A percentile compares a stretch with the other conserved stretches of the same genome.
phyloP scores from a whole-genome alignment of 83 land plant species.

The Picea engelmannii region DNA sequence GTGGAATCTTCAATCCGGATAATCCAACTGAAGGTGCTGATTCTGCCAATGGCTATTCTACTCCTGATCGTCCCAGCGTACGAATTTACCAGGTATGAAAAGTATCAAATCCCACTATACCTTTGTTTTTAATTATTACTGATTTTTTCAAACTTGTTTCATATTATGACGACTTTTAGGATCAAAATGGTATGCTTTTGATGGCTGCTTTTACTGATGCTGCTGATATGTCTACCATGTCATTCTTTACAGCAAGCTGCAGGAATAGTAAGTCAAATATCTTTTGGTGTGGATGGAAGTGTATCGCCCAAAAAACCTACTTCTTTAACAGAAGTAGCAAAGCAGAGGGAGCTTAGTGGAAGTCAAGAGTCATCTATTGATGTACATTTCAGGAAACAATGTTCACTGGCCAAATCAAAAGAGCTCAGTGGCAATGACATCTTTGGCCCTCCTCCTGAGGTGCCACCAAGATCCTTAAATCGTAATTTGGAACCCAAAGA shows the following conservation, averaged over 20 bases:
- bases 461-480: slow-evolving; percentile 30
- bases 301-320: slow-evolving; percentile 50
- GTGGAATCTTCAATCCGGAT: slow-evolving; percentile 39
- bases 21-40: slow-evolving; percentile 15
- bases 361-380: slow-evolving; percentile 37
- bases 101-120: background rate
- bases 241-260: slow-evolving; percentile 34
- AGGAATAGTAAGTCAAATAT: slow-evolving; percentile 50
- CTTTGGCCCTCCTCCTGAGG: slow-evolving; percentile 50
- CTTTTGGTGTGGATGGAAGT: slow-evolving; percentile 44
- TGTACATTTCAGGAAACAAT: slow-evolving; percentile 27
- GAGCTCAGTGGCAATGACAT: slow-evolving; percentile 51
- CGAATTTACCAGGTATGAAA: slow-evolving; percentile 31
- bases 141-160: background rate
- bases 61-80: slow-evolving; percentile 45
- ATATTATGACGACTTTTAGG: background rate
- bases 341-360: slow-evolving; percentile 57
- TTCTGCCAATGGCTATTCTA: slow-evolving; percentile 20
- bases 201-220: background rate
- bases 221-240: background rate
- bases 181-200: background rate
- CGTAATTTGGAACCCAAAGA: slow-evolving; percentile 40
- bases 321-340: slow-evolving; percentile 52
- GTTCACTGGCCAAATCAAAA: slow-evolving; percentile 43
- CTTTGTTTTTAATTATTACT: background rate